Percentiles rank a stretch among this genome's conserved stretches.
Evolutionary conservation across 2,329 filamentous ascomycete genomes (phyloP).

Genomic region (Verticillium nonalfalfae): DNA sequence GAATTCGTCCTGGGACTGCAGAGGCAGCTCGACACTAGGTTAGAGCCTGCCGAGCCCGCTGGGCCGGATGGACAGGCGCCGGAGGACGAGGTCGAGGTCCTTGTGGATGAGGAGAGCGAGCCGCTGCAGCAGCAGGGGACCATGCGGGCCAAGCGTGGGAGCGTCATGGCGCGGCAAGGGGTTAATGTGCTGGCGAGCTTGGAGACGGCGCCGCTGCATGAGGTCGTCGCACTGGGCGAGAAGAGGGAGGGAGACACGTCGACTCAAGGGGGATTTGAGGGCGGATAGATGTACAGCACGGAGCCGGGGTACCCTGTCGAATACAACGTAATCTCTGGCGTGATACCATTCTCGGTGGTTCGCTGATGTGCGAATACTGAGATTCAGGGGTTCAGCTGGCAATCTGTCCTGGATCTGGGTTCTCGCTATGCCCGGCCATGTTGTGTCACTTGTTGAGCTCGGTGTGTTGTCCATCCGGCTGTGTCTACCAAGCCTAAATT

Average conservation of each 20-base stretch:
- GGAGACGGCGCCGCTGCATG: conserved; percentile 43
- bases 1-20: conserved; percentile 47
- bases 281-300: not conserved
- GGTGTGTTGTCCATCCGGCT: no score
- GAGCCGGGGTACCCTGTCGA: not conserved
- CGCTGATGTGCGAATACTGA: no score
- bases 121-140: conserved; percentile 38
- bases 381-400: no score
- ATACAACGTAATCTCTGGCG: not conserved
- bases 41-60: conserved; percentile 23
- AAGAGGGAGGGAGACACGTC: conserved; percentile 7
- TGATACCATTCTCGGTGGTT: no score
- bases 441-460: no score
- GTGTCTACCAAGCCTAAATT: no score
- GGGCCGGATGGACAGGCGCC: conserved; percentile 17
- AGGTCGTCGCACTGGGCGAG: conserved; percentile 5
- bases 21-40: conserved; percentile 38
- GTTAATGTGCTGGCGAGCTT: conserved; percentile 24
- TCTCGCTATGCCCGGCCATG: no score
- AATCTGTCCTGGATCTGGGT: no score
- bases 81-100: conserved; percentile 30
- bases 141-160: conserved; percentile 46
- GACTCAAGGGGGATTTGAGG: conserved; percentile 13
- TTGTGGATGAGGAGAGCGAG: conserved; percentile 46
- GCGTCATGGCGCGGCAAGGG: conserved; percentile 41